Conservation (phyloP, 164 flowering plant genomes). For the Taxillus chinensis region DNA sequence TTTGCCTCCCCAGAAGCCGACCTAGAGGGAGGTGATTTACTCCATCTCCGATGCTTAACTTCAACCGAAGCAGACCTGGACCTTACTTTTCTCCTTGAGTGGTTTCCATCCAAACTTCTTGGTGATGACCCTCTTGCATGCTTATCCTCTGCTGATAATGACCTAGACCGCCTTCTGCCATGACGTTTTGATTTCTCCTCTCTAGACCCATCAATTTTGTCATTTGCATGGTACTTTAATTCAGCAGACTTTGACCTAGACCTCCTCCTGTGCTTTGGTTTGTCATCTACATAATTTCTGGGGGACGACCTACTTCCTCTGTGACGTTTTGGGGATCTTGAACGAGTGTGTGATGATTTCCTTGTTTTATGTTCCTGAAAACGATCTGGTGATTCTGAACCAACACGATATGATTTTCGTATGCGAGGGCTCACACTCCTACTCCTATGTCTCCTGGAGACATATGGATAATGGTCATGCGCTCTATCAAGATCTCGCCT, state of each 20-base stretch:
- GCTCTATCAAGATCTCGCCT: slow-evolving; percentile 49
- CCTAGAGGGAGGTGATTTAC: not conserved
- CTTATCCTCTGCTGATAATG: not conserved
- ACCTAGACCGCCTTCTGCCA: slow-evolving; percentile 4
- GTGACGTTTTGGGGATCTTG: slow-evolving; percentile 50
- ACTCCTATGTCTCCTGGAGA: slow-evolving; percentile 59
- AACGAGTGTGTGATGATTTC: slow-evolving; percentile 30
- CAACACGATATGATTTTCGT: slow-evolving; percentile 43
- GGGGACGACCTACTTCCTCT: slow-evolving; percentile 24
- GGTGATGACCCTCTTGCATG: not conserved
- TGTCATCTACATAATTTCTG: slow-evolving; percentile 20
- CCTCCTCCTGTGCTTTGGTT: slow-evolving; percentile 19
- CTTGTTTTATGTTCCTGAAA: slow-evolving; percentile 27
- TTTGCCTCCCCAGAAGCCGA: not conserved
- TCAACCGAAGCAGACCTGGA: not conserved
- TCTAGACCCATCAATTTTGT: slow-evolving; percentile 16
- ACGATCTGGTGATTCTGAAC: slow-evolving; percentile 37
- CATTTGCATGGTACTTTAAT: slow-evolving; percentile 14
- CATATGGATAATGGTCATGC: slow-evolving; percentile 40
- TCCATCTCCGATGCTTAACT: not conserved
- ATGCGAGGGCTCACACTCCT: slow-evolving; percentile 62
- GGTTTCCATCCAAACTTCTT: not conserved
- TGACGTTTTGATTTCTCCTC: slow-evolving; percentile 20
- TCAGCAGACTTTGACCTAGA: slow-evolving; percentile 37
- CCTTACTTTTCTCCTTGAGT: not conserved